These are phyloP conservation scores for Annulohypoxylon truncatum DNA, from an alignment of 2,329 filamentous ascomycete genomes.

Conservation along the genomic window DNA sequence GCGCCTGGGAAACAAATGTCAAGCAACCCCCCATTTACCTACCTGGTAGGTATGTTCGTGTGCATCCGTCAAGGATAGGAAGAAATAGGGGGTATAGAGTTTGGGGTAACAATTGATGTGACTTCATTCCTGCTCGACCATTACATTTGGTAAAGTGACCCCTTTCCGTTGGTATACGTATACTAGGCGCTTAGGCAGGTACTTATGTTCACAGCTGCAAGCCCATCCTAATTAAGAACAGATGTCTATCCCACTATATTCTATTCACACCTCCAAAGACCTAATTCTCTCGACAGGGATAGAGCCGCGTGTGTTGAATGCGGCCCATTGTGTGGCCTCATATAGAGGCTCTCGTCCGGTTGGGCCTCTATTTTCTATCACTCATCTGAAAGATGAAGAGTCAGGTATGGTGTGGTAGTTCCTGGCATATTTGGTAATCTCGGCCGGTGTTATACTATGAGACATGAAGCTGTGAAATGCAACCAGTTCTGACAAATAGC, in stretches of 20 bases:
- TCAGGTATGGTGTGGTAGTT: background rate
- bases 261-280: background rate
- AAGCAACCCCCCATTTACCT: background rate
- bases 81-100: background rate
- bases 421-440: background rate
- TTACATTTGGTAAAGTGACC: background rate
- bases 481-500: background rate
- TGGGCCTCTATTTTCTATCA: background rate
- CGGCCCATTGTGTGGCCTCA: background rate
- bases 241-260: background rate
- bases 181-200: background rate
- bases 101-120: background rate
- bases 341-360: background rate
- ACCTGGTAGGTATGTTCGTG: background rate
- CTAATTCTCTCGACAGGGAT: background rate
- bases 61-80: background rate
- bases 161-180: background rate
- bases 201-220: background rate
- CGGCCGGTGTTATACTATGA: background rate
- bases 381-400: background rate
- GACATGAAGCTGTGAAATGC: background rate
- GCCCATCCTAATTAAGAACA: background rate
- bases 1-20: background rate
- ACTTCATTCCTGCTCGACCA: background rate
- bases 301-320: background rate